Conservation (phyloP, 805 yeast species). For the Saccharomycopsis capsularis region DNA sequence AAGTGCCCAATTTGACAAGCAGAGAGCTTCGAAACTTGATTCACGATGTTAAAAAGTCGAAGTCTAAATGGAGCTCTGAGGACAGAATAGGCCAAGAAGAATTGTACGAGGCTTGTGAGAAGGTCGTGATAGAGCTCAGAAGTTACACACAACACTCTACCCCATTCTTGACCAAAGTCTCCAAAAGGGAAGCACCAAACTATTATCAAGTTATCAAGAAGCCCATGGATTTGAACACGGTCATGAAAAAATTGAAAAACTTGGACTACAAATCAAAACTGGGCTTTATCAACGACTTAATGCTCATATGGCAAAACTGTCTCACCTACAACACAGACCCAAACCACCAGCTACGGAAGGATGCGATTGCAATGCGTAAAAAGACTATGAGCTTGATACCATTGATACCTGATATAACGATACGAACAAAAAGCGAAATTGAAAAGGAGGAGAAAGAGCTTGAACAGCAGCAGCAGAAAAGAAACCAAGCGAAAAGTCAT, state of each 20-base stretch:
- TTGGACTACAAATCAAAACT: slow-evolving; percentile 78
- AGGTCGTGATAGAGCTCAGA: slow-evolving; percentile 82
- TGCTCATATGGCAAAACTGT: slow-evolving; percentile 95
- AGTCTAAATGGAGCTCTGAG: slow-evolving; percentile 97
- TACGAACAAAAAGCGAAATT: slow-evolving; percentile 65
- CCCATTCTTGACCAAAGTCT: slow-evolving; percentile 91
- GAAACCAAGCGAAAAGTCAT: neutral
- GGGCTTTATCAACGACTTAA: slow-evolving; percentile 90
- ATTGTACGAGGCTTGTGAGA: slow-evolving; percentile 93
- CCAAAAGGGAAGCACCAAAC: slow-evolving; percentile 96
- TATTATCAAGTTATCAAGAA: slow-evolving; percentile 82
- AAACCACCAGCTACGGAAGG: slow-evolving; percentile 79
- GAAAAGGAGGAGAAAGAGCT: slow-evolving; percentile 54
- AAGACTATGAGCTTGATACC: slow-evolving; percentile 71
- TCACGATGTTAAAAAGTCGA: slow-evolving; percentile 86
- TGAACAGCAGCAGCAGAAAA: slow-evolving; percentile 23
- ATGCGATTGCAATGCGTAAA: slow-evolving; percentile 95
- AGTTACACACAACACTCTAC: slow-evolving; percentile 95
- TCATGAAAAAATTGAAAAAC: slow-evolving; percentile 77
- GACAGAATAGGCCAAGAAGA: slow-evolving; percentile 96
- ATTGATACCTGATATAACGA: slow-evolving; percentile 79
- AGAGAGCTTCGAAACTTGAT: slow-evolving; percentile 76
- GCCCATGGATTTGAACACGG: slow-evolving; percentile 96
- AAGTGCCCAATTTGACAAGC: slow-evolving; percentile 60
- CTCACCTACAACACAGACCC: slow-evolving; percentile 92